These are phyloP conservation scores for Dacryopinax spathularia DNA, from an alignment of 768 basidiomycete genomes.

Conservation along the genomic window DNA sequence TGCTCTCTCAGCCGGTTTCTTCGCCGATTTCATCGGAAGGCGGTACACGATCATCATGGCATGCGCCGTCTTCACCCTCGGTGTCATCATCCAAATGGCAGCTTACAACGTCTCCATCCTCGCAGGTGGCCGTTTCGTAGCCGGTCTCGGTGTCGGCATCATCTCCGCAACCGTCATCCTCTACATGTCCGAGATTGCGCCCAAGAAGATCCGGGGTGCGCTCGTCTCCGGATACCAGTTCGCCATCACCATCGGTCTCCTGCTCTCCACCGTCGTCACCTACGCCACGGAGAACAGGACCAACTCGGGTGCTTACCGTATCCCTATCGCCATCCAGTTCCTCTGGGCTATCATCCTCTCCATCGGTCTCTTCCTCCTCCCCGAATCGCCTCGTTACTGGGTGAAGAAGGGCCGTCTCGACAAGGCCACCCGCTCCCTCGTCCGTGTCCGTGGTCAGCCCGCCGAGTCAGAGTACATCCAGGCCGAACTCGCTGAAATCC, in stretches of 20 bases:
- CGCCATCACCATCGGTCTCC: slow-evolving; percentile 26
- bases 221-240: slow-evolving; percentile 27
- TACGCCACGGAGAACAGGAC: slow-evolving; percentile 19
- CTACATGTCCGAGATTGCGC: slow-evolving; percentile 22
- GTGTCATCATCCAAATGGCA: slow-evolving; percentile 14
- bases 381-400: slow-evolving; percentile 28
- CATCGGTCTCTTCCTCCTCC: slow-evolving; percentile 23
- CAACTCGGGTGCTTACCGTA: slow-evolving; percentile 23
- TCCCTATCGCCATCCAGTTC: slow-evolving; percentile 25
- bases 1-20: slow-evolving; percentile 11
- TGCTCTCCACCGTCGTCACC: slow-evolving; percentile 24
- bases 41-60: slow-evolving; percentile 9
- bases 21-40: slow-evolving; percentile 11
- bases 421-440: slow-evolving; percentile 17
- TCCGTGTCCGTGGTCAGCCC: slow-evolving; percentile 23
- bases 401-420: slow-evolving; percentile 24
- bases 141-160: slow-evolving; percentile 20
- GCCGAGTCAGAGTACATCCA: slow-evolving; percentile 21
- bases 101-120: slow-evolving; percentile 9
- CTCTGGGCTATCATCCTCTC: slow-evolving; percentile 20
- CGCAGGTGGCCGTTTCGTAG: slow-evolving; percentile 19
- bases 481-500: slow-evolving; percentile 24
- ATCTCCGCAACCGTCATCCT: slow-evolving; percentile 19
- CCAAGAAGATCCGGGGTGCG: slow-evolving; percentile 25
- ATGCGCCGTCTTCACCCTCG: slow-evolving; percentile 14